Base-by-base conservation (phyloP, 345 rosid genomes). In the Gossypium longicalyx region DNA sequence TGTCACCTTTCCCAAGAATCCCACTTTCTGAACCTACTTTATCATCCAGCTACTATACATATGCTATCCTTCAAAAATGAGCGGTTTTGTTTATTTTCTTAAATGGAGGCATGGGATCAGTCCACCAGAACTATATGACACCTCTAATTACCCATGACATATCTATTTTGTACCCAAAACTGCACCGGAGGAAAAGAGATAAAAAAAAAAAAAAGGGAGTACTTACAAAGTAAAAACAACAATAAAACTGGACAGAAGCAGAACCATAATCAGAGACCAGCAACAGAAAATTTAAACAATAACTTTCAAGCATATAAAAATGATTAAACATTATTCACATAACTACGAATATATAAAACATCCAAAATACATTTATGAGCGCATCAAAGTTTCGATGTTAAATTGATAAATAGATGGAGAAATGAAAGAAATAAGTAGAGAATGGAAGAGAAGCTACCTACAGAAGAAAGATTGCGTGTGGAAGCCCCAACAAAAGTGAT, bases 391-490 rank as follows among this genome's bases (percentile, higher is more conserved):
- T 63, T 34, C 67, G 1, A 63, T 38, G 48, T 38, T 9, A 52
- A 69, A 29, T 22, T 17, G 58, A 27, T 25, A 9, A 47, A 67
- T 67, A 47, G 16, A 65, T 44, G 34, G 34, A 65, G 1, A 65
- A 56, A 63, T 0, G 7, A 58, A 15, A 68, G 15, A n/a, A 12
- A 34, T 12, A 47, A 58, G 12, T 27, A 41, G 68, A 43, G 20
- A 44, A n/a, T 5, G 22, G 41, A 58, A 38, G 16, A 19, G 25
- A 69, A 12, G 27, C 75, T 85, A 89, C 93, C 91, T 68, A 69
- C 73, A 74, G 87, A 85, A 67, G 87, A 87, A 63, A 83, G 67
- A 78, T 54, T n/a, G 52, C 77, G 80, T 4, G 29, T 67, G 49
- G 62, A 75, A 78, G 71, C 77, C 70, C 83, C 79, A 67, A 67